Evolutionary conservation across 208 protist species (phyloP).

Genomic region (Polymyxa betae): DNA sequence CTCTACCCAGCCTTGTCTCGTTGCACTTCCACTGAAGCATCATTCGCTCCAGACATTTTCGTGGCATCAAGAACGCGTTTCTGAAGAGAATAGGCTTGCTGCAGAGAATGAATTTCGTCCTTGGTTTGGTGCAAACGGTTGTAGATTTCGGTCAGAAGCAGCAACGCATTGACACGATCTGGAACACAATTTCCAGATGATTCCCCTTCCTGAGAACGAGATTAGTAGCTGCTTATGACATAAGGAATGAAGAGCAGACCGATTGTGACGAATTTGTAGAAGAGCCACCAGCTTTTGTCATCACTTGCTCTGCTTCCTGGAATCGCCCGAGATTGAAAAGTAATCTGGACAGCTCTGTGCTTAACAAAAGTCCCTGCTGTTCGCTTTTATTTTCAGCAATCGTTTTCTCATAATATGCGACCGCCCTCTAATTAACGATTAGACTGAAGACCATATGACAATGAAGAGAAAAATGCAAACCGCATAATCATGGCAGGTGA

Average conservation of each 20-base stretch:
- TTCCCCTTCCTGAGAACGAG: no score
- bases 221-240: neutral
- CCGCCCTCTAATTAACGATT: neutral
- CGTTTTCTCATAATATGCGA: neutral
- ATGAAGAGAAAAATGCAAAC: no score
- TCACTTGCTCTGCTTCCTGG: neutral
- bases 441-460: no score
- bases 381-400: neutral
- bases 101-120: neutral
- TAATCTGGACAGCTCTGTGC: neutral
- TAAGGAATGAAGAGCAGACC: neutral
- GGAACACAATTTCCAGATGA: neutral
- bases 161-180: neutral
- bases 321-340: neutral
- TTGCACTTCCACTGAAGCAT: neutral
- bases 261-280: neutral
- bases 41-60: neutral
- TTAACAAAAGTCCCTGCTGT: neutral
- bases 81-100: neutral
- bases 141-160: slow-evolving; percentile 28
- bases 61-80: slow-evolving; percentile 22
- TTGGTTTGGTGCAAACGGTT: neutral
- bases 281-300: neutral
- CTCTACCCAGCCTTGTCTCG: neutral
- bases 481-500: slow-evolving; percentile 41